Percentiles rank a stretch among this genome's conserved stretches.
These are phyloP conservation scores for Talaromyces funiculosus DNA, from an alignment of 2,329 filamentous ascomycete species.

Conservation along the genomic window DNA sequence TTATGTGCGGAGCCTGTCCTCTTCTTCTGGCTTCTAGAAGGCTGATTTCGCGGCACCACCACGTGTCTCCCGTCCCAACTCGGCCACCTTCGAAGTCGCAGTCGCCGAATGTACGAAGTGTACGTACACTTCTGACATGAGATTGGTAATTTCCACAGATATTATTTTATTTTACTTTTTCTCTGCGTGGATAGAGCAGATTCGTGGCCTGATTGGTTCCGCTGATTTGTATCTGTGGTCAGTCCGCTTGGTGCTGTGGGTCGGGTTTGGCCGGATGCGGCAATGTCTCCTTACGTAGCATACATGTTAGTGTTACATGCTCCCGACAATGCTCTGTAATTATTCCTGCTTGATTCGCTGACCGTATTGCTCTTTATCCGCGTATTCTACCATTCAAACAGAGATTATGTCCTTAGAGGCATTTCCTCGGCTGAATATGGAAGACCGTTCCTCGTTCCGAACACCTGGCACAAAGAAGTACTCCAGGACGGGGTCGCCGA, in stretches of 20 bases:
- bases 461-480: not conserved
- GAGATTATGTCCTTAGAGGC: too few species aligned
- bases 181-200: not conserved
- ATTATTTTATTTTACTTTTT: not conserved
- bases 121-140: not conserved
- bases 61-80: not conserved
- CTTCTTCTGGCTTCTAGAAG: slow-evolving; percentile 1
- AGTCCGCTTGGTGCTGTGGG: not conserved
- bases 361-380: not conserved
- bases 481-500: not conserved
- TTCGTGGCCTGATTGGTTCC: not conserved
- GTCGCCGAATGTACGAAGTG: not conserved
- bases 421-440: too few species aligned
- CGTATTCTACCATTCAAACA: too few species aligned
- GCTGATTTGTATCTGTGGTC: not conserved
- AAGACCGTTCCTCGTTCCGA: too few species aligned
- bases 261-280: not conserved
- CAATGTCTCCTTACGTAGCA: not conserved
- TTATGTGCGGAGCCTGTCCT: too few species aligned
- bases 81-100: not conserved
- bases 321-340: not conserved
- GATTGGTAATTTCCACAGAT: not conserved
- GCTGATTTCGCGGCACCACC: not conserved
- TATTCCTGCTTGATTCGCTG: not conserved
- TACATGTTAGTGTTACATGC: not conserved